Conservation (phyloP, 1,284 basidiomycete genomes). For the Pseudozyma hubeiensis region DNA sequence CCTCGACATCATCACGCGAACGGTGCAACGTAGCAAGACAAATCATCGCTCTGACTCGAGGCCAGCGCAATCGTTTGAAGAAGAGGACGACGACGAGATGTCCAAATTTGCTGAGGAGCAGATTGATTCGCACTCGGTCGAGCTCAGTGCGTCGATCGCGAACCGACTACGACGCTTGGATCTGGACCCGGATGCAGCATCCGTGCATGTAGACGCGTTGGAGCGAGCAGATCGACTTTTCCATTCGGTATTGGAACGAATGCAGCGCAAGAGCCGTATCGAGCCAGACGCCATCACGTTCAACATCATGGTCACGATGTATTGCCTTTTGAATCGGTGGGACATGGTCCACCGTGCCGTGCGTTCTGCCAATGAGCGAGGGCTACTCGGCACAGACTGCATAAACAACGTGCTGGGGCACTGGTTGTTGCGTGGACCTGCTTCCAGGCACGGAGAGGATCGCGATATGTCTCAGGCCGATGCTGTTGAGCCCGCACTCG, state of each 20-base stretch:
- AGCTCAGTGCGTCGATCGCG: conserved; percentile 19
- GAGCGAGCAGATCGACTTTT: conserved; percentile 42
- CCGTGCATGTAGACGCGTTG: conserved; percentile 16
- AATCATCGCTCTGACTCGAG: background rate
- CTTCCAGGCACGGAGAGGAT: background rate
- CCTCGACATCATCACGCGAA: conserved; percentile 37
- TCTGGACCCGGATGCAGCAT: conserved; percentile 31
- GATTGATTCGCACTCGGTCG: conserved; percentile 17
- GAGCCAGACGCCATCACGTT: conserved; percentile 38
- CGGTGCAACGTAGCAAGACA: conserved; percentile 19
- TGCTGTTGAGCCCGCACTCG: conserved; percentile 14
- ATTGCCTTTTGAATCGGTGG: conserved; percentile 33
- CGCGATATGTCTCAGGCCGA: background rate
- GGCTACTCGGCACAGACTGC: conserved; percentile 19
- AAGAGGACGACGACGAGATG: conserved; percentile 27
- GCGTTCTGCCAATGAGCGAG: conserved; percentile 6
- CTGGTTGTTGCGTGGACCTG: conserved; percentile 18
- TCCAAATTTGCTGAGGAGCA: conserved; percentile 16
- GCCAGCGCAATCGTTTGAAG: conserved; percentile 1
- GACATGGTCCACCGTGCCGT: conserved; percentile 21
- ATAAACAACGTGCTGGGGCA: conserved; percentile 37
- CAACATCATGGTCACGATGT: conserved; percentile 54
- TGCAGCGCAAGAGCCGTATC: conserved; percentile 32
- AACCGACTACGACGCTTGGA: conserved; percentile 33
- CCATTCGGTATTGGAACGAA: conserved; percentile 41